Conservation (phyloP, 2,329 filamentous ascomycete species). For the Talaromyces sp. region DNA sequence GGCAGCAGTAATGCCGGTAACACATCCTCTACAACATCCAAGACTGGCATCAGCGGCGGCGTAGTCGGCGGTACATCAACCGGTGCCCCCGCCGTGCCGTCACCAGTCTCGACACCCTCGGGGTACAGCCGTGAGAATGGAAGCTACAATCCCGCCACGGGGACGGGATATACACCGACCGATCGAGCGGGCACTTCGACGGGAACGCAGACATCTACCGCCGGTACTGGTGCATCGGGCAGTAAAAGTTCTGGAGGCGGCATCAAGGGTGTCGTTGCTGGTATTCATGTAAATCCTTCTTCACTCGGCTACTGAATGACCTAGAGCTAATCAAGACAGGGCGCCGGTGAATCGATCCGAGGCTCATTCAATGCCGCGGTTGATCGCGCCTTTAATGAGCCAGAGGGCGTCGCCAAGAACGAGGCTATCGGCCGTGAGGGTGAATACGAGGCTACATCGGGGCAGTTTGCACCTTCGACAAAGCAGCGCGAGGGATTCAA, state of each 20-base stretch:
- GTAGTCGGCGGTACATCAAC: constrained; percentile 28
- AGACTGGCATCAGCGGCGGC: neutral
- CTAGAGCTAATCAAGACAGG: constrained; percentile 27
- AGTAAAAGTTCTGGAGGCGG: constrained; percentile 22
- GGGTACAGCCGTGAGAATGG: constrained; percentile 15
- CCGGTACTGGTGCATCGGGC: neutral
- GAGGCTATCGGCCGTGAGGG: constrained; percentile 35
- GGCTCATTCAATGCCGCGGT: constrained; percentile 37
- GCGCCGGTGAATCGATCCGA: constrained; percentile 40
- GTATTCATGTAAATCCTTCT: constrained; percentile 34
- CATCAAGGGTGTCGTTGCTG: constrained; percentile 29
- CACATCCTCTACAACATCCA: neutral
- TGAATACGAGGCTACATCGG: constrained; percentile 32
- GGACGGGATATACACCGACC: constrained; percentile 21
- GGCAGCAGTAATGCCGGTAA: neutral
- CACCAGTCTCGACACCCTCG: constrained; percentile 21
- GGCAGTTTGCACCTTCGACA: constrained; percentile 26
- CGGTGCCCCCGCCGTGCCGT: constrained; percentile 26
- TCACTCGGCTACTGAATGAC: neutral
- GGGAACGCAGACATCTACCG: neutral
- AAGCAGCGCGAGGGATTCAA: constrained; percentile 19
- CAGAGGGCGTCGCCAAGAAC: constrained; percentile 36
- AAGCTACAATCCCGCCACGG: constrained; percentile 27
- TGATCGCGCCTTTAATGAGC: constrained; percentile 37
- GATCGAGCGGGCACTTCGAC: neutral